Evolutionary conservation across 2,329 filamentous ascomycete genomes (phyloP).

Genomic region (Pseudovirgaria hyperparasitica): DNA sequence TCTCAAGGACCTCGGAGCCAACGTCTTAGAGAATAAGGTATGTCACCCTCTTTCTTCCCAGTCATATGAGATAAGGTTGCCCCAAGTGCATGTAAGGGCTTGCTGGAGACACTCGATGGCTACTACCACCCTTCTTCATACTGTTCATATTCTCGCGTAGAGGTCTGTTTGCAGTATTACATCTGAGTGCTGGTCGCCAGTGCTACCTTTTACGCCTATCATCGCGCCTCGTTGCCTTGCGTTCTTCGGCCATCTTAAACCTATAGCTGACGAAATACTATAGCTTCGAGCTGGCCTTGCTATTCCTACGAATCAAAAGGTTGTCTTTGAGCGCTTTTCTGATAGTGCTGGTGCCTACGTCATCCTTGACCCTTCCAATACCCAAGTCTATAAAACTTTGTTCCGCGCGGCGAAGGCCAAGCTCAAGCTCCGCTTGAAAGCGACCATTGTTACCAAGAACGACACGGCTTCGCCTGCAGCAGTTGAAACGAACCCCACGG

Average conservation of each 20-base stretch:
- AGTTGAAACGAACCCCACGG: slow-evolving; percentile 4
- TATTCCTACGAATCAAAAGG: slow-evolving; percentile 48
- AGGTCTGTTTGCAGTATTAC: no score
- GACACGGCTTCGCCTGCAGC: slow-evolving; percentile 7
- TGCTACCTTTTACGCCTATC: not conserved
- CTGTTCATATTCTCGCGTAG: no score
- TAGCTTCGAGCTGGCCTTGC: slow-evolving; percentile 59
- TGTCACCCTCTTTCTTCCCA: slow-evolving; percentile 34
- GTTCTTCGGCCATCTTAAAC: slow-evolving; percentile 1
- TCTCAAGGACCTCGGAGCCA: slow-evolving; percentile 67
- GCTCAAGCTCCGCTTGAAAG: slow-evolving; percentile 84
- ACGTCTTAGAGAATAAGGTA: slow-evolving; percentile 73
- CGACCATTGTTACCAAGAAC: slow-evolving; percentile 46
- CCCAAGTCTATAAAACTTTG: slow-evolving; percentile 87
- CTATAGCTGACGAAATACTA: slow-evolving; percentile 2
- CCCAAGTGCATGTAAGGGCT: no score
- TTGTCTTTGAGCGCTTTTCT: slow-evolving; percentile 82
- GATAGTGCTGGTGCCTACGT: slow-evolving; percentile 80
- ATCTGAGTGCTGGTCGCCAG: no score
- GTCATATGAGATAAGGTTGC: no score
- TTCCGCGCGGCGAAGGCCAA: slow-evolving; percentile 96
- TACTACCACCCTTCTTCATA: no score
- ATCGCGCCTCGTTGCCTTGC: not conserved
- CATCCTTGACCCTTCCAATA: slow-evolving; percentile 62
- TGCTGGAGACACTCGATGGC: no score